Evolutionary conservation across 768 basidiomycete species (phyloP), one percentile per base, ranked within the genome.

Genomic region (Xerocomellus intermedius): DNA sequence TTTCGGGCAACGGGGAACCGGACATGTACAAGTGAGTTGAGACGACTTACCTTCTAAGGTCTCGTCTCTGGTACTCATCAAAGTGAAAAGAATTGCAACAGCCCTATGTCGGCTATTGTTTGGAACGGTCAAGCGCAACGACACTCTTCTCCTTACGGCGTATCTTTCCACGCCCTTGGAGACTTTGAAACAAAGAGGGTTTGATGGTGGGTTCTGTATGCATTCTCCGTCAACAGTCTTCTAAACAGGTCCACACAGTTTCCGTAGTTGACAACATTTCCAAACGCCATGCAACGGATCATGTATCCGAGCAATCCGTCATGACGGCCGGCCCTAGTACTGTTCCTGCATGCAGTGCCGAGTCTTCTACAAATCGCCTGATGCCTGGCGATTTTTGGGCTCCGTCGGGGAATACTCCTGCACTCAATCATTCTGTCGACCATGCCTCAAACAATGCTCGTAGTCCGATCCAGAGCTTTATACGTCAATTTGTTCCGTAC

Each of bases 11-110:
- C 54, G 76, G 84, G 1, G 80, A 87, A 59, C 75, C 88, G 33
- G 91, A 96, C 64, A 88, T 94, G 81, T 96, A 89, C 64, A 92
- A 95, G 91, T 91, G 65, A 74, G 90, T 82, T 4, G 6, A 5
- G 19, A 32, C 24, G 21, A 26, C 5, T 41, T 6, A 13, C 5
- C n/a, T n/a, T n/a, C n/a, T n/a, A n/a, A n/a, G 49, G 21, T 35
- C 26, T 22, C 37, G 30, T 26, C n/a, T 48, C 48, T 50, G 50
- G 17, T 16, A 24, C 48, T 42, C 36, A 42, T 21, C 8, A 5
- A 12, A 14, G 16, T 46, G 22, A 52, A 28, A 48, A 94, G 92
- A 69, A 86, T 97, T 7, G 87, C 94, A 0, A 84, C 83, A 1
- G 86, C 89, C 1, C 74, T 97, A 26, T 91, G 90, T 66, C 83